Evolutionary conservation across 768 basidiomycete genomes (phyloP), one percentile per base, ranked within the genome.

Genomic region (Rhodotorula diobovata): DNA sequence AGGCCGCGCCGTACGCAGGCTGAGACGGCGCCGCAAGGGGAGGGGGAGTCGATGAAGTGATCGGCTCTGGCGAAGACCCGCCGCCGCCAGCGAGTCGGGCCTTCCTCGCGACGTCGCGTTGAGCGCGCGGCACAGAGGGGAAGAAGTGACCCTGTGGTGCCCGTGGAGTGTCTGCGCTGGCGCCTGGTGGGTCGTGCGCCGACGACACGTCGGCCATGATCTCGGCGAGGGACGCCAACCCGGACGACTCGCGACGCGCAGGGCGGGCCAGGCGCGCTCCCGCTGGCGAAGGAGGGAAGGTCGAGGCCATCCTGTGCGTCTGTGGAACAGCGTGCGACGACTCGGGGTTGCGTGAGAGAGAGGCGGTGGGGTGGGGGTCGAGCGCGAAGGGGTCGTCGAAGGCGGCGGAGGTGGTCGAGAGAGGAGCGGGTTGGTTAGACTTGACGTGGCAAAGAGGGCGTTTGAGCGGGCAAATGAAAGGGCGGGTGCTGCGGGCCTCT

Each of bases 111-210:
- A 57, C 48, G 12, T 71, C 70, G 28, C 70, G 65, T 28, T 63
- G 43, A 0, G 55, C 60, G 37, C 62, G 61, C 37, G 70, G 41
- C 8, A 71, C 65, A 0, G 65, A 66, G 56, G 70, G 70, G 43
- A 71, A 71, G 65, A 66, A 66, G 65, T 59, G 65, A n/a, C 51
- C 15, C 30, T 28, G 28, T 9, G 10, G 59, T 23, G 12, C 41
- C 34, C 7, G 69, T 20, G 2, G 69, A 53, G 20, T 63, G 43
- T 21, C 57, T n/a, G n/a, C n/a, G n/a, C n/a, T n/a, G 63, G 2
- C 46, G 60, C 30, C 58, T 0, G 46, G 56, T 61, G 5, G 45
- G 63, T 28, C 56, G 45, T 23, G 21, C 23, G 28, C n/a, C n/a
- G 41, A 30, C 32, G 60, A 32, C 25, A 23, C 32, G 39, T 63